A percentile compares a stretch with the other conserved stretches of the same genome.
These are phyloP conservation scores for Primulina eburnea DNA, from an alignment of 257 asterid species.

Conservation along the genomic window DNA sequence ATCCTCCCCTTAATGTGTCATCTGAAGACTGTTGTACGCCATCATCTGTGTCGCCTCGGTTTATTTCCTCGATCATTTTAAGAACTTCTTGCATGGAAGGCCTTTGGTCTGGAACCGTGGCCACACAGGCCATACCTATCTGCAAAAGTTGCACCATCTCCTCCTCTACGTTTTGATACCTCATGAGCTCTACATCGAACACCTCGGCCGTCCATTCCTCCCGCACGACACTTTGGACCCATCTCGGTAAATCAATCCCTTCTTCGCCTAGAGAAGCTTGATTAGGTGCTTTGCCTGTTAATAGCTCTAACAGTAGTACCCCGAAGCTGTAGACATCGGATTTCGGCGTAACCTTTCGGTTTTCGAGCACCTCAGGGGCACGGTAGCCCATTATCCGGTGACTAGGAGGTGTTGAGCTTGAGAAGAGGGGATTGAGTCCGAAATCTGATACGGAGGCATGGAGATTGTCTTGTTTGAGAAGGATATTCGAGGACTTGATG, in stretches of 20 bases:
- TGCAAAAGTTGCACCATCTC: constrained; percentile 98
- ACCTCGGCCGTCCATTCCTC: constrained; percentile 99
- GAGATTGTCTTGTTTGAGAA: constrained; percentile 61
- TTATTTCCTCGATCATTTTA: constrained; percentile 84
- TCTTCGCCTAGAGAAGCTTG: constrained; percentile 94
- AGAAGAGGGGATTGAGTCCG: constrained; percentile 78
- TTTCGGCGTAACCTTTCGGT: constrained; percentile 68
- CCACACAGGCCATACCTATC: constrained; percentile 92
- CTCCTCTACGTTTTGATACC: constrained; percentile 88
- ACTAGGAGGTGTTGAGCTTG: constrained; percentile 54
- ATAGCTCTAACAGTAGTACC: constrained; percentile 67
- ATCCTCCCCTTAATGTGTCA: constrained; percentile 67
- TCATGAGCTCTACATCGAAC: constrained; percentile 89
- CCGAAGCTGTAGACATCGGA: constrained; percentile 94
- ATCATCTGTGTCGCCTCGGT: constrained; percentile 67
- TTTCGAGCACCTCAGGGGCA: constrained; percentile 89
- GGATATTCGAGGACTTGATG: constrained; percentile 90
- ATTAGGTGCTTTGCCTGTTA: constrained; percentile 92
- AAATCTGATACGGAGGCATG: constrained; percentile 73
- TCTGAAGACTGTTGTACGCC: constrained; percentile 72
- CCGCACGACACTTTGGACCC: constrained; percentile 96
- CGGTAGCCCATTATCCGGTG: constrained; percentile 89
- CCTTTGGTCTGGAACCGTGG: constrained; percentile 73
- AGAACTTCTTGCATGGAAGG: constrained; percentile 72
- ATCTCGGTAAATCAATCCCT: constrained; percentile 89